phyloP scores from a whole-genome alignment of 192 early-diverging fungal species.

The Lobosporangium transversale region DNA sequence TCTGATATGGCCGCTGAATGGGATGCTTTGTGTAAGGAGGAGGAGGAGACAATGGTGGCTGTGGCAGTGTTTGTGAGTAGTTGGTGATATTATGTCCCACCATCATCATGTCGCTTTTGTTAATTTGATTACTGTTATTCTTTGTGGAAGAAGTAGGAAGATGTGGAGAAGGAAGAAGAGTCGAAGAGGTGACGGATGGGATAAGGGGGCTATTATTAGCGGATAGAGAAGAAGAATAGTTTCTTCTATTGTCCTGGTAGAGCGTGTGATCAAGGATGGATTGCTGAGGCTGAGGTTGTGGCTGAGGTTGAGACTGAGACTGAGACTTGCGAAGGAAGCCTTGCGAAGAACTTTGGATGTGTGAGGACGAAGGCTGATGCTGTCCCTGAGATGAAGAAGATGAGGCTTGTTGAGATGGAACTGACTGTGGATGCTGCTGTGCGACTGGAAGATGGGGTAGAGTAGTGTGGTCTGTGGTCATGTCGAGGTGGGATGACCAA shows the following conservation, averaged over 20 bases:
- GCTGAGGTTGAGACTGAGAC: too few species aligned
- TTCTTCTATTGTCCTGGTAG: too few species aligned
- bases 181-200: background rate
- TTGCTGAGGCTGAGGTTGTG: too few species aligned
- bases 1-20: background rate
- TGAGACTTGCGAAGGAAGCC: too few species aligned
- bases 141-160: background rate
- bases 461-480: background rate
- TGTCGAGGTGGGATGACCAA: background rate
- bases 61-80: conserved; percentile 11
- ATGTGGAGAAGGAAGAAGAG: background rate
- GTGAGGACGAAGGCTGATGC: too few species aligned
- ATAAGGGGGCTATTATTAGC: conserved; percentile 3
- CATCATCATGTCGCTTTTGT: conserved; percentile 8
- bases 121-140: background rate
- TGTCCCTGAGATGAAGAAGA: background rate
- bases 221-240: too few species aligned
- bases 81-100: conserved; percentile 13
- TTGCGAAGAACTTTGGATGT: too few species aligned
- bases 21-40: conserved; percentile 5
- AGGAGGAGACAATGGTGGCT: background rate
- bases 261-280: too few species aligned
- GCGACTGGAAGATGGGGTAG: background rate
- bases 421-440: background rate
- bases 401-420: background rate